A percentile compares a stretch with the other conserved stretches of the same genome.
Conservation (phyloP, 352 stramenopile species). For the Globisporangium camurandrum region DNA sequence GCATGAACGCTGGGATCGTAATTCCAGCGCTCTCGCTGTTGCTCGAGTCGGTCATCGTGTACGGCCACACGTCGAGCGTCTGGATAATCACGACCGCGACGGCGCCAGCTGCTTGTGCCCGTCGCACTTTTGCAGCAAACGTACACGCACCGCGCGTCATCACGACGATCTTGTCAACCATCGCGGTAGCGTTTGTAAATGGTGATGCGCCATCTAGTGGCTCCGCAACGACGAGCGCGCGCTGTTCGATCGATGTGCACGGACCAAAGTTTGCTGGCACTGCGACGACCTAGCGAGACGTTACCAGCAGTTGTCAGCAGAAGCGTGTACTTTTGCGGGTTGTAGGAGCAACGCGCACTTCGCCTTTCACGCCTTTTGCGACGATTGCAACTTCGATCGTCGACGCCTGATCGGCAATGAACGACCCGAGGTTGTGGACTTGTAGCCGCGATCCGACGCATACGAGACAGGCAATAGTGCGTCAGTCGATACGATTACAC, state of each 20-base stretch:
- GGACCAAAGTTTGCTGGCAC: conserved; percentile 73
- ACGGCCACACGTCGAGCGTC: conserved; percentile 69
- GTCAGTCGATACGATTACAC: too few relatives aligned
- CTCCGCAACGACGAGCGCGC: conserved; percentile 36
- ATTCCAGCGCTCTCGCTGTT: conserved; percentile 49
- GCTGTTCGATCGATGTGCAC: conserved; percentile 42
- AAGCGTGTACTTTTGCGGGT: too few relatives aligned
- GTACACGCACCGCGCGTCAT: conserved; percentile 64
- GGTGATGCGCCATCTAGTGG: conserved; percentile 45
- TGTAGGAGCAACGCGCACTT: conserved; percentile 36
- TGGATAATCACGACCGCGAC: conserved; percentile 61
- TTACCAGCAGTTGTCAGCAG: too few relatives aligned
- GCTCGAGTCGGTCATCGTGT: conserved; percentile 79
- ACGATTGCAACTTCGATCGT: conserved; percentile 62
- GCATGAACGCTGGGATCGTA: conserved; percentile 72
- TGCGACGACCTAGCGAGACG: conserved; percentile 39
- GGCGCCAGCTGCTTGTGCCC: conserved; percentile 47
- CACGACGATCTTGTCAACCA: conserved; percentile 61
- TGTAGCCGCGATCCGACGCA: too few relatives aligned
- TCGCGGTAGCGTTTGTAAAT: conserved; percentile 28
- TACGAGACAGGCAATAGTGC: neutral
- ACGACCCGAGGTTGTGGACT: conserved; percentile 57
- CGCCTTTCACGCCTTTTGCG: conserved; percentile 66
- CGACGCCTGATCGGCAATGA: conserved; percentile 57
- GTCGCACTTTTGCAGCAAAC: conserved; percentile 68